Percentiles rank a stretch among this genome's conserved stretches.
Evolutionary conservation across 1,284 basidiomycete species (phyloP).

Genomic region (Neonothopanus nambi): DNA sequence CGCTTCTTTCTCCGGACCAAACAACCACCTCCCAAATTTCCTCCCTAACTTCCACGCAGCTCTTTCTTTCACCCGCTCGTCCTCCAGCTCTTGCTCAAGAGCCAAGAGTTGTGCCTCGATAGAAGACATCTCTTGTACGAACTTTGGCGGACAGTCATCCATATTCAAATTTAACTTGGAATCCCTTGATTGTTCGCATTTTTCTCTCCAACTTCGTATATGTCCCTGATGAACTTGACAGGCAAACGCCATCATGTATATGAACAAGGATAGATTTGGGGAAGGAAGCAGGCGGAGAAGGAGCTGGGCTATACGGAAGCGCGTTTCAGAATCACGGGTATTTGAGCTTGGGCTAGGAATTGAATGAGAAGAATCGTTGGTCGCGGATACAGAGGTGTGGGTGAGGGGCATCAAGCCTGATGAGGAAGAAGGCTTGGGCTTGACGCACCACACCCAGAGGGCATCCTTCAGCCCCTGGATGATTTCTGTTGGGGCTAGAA

Average conservation of each 20-base stretch:
- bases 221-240: constrained; percentile 30
- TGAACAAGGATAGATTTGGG: constrained; percentile 54
- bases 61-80: constrained; percentile 24
- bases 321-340: constrained; percentile 31
- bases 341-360: background rate
- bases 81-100: constrained; percentile 29
- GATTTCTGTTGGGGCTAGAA: constrained; percentile 38
- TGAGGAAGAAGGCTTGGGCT: constrained; percentile 38
- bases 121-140: background rate
- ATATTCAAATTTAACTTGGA: no score
- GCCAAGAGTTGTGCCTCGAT: constrained; percentile 3
- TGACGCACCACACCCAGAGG: constrained; percentile 53
- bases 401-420: background rate
- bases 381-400: no score
- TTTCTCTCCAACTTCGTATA: background rate
- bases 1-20: constrained; percentile 21
- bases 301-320: constrained; percentile 46
- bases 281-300: constrained; percentile 63
- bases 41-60: constrained; percentile 21
- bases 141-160: no score
- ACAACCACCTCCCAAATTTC: constrained; percentile 35
- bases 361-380: no score
- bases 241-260: constrained; percentile 67
- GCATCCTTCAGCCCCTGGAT: constrained; percentile 37
- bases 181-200: background rate